Percentiles rank a stretch among this genome's conserved stretches.
These are phyloP conservation scores for Chalciporus sp. DNA, from an alignment of 1,284 basidiomycete genomes.

Conservation along the genomic window DNA sequence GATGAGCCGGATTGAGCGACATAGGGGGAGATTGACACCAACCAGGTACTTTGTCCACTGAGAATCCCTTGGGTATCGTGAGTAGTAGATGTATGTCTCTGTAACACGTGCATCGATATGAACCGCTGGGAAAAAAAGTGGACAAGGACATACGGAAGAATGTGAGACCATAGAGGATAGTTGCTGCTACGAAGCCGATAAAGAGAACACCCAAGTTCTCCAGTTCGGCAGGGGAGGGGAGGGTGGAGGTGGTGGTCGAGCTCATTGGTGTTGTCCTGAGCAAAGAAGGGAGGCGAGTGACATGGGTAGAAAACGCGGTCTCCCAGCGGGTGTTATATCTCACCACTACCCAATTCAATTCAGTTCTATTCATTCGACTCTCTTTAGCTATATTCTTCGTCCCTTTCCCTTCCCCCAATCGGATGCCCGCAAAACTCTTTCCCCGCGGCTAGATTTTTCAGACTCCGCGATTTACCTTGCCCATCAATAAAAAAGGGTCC, in stretches of 20 bases:
- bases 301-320: slow-evolving; percentile 11
- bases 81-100: slow-evolving; percentile 45
- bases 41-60: slow-evolving; percentile 34
- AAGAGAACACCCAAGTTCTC: slow-evolving; percentile 41
- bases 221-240: slow-evolving; percentile 22
- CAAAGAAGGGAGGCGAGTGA: neutral
- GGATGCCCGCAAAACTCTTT: neutral
- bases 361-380: slow-evolving; percentile 5
- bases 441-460: neutral
- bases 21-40: slow-evolving; percentile 7
- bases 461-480: neutral
- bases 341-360: neutral
- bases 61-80: slow-evolving; percentile 38
- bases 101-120: neutral
- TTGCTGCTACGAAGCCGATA: slow-evolving; percentile 40
- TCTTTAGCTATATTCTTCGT: neutral
- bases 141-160: slow-evolving; percentile 42
- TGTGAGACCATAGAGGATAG: slow-evolving; percentile 42
- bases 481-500: neutral
- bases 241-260: neutral
- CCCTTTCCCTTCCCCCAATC: slow-evolving; percentile 11
- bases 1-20: neutral
- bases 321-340: slow-evolving; percentile 12
- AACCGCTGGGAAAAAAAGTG: neutral
- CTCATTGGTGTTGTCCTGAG: slow-evolving; percentile 19